Percentiles rank a stretch among this genome's conserved stretches.
phyloP scores from a whole-genome alignment of 768 basidiomycete species.

The Rhodosporidiobolus sp. region DNA sequence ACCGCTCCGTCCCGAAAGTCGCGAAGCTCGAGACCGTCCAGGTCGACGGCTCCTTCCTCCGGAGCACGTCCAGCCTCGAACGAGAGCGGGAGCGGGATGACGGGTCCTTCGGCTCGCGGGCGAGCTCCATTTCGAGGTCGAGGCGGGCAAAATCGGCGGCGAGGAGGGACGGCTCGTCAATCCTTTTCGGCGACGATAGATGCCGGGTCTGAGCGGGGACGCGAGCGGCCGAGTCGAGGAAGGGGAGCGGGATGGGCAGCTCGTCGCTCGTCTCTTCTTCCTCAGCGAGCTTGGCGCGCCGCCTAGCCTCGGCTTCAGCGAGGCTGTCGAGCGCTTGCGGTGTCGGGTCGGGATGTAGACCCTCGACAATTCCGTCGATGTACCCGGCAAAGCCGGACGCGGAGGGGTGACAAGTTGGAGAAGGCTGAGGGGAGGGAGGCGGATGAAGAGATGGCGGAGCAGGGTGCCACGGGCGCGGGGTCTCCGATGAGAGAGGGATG shows the following conservation, averaged over 20 bases:
- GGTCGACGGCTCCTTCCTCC: not conserved
- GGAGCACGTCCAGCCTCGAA: not conserved
- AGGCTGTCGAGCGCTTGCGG: not conserved
- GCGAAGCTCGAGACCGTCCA: conserved; percentile 10
- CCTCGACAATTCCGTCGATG: conserved; percentile 5
- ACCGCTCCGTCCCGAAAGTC: conserved; percentile 16
- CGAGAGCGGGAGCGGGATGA: not conserved
- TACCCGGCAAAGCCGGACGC: conserved; percentile 6
- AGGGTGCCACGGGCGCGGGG: not conserved
- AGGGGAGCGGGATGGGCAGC: not conserved
- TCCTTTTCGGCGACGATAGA: too few species aligned
- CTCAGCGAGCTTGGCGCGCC: not conserved
- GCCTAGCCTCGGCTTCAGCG: not conserved
- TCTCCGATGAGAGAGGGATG: not conserved
- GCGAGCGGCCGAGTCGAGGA: not conserved
- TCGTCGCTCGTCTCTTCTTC: not conserved
- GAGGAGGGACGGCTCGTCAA: not conserved
- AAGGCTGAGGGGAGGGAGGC: not conserved
- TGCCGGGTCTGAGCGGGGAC: too few species aligned
- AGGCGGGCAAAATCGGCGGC: not conserved
- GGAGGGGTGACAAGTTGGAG: conserved; percentile 1
- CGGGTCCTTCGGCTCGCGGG: not conserved
- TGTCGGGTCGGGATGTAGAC: conserved; percentile 11
- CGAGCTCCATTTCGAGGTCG: conserved; percentile 4
- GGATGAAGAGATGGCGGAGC: not conserved